A percentile compares a stretch with the other conserved stretches of the same genome.
These are phyloP conservation scores for Dichomitus squalens DNA, from an alignment of 1,284 basidiomycete genomes.

Conservation along the genomic window DNA sequence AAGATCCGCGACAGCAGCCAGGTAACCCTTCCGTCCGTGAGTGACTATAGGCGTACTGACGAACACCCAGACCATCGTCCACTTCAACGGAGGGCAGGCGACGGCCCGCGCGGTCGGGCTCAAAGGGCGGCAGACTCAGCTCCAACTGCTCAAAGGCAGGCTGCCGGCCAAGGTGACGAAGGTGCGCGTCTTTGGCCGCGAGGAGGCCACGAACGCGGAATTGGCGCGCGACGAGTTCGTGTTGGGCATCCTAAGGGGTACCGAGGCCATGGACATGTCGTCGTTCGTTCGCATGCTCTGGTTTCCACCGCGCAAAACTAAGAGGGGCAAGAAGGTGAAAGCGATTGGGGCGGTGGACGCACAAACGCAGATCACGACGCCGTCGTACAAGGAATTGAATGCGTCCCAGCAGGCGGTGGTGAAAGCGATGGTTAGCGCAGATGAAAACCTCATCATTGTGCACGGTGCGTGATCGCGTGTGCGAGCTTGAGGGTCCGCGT, in stretches of 20 bases:
- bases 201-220: conserved; percentile 19
- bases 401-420: conserved; percentile 20
- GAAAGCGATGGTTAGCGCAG: conserved; percentile 9
- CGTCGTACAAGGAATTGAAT: conserved; percentile 20
- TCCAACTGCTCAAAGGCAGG: not conserved
- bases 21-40: conserved; percentile 9
- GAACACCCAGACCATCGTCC: conserved; percentile 5
- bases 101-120: not conserved
- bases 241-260: not conserved
- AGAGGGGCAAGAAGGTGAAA: not conserved
- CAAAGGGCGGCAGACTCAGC: not conserved
- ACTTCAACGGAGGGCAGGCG: conserved; percentile 5
- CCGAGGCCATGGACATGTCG: not conserved
- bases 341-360: not conserved
- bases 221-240: conserved; percentile 16
- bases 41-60: not conserved
- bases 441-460: conserved; percentile 10
- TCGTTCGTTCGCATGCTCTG: conserved; percentile 1
- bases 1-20: conserved; percentile 21
- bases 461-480: conserved; percentile 12
- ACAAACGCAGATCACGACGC: not conserved
- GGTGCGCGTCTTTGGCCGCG: not conserved
- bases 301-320: not conserved
- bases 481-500: too few relatives aligned
- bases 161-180: not conserved